phyloP scores from a whole-genome alignment of 2,329 filamentous ascomycete genomes.

The Fusarium nematophilum region DNA sequence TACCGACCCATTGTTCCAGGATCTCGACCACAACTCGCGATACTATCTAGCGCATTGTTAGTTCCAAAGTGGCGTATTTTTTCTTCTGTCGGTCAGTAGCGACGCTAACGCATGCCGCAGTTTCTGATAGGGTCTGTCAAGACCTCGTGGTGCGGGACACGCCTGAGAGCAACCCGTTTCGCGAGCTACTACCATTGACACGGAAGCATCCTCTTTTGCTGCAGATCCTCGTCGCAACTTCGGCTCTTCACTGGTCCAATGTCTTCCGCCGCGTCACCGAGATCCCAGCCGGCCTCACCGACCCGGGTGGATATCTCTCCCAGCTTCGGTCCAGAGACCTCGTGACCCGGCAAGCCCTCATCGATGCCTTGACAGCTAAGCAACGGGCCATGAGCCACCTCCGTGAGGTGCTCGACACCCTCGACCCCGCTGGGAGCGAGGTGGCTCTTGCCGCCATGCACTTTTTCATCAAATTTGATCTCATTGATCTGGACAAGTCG shows the following conservation, averaged over 20 bases:
- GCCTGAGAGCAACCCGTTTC: constrained; percentile 59
- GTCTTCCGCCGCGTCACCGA: constrained; percentile 51
- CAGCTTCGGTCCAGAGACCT: constrained; percentile 53
- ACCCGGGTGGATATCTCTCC: constrained; percentile 52
- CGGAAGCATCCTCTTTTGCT: constrained; percentile 58
- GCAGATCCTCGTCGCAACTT: constrained; percentile 61
- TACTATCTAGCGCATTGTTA: constrained; percentile 64
- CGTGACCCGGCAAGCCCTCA: constrained; percentile 53
- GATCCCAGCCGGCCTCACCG: constrained; percentile 46
- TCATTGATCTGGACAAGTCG: constrained; percentile 60
- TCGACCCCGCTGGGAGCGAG: constrained; percentile 56
- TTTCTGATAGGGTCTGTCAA: constrained; percentile 62
- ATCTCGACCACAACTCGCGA: constrained; percentile 59
- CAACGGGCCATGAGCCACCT: constrained; percentile 59
- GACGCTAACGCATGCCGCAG: constrained; percentile 47
- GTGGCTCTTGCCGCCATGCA: constrained; percentile 60
- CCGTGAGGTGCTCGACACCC: constrained; percentile 53
- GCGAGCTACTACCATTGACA: constrained; percentile 60
- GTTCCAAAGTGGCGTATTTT: constrained; percentile 24
- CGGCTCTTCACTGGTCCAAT: constrained; percentile 62
- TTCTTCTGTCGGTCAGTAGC: constrained; percentile 9
- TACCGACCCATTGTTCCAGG: constrained; percentile 66
- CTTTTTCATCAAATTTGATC: constrained; percentile 63
- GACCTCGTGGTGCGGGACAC: constrained; percentile 64
- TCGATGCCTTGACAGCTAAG: constrained; percentile 60